Conservation (phyloP, 495 filamentous ascomycete species). For the Penicillium cosmopolitanum region DNA sequence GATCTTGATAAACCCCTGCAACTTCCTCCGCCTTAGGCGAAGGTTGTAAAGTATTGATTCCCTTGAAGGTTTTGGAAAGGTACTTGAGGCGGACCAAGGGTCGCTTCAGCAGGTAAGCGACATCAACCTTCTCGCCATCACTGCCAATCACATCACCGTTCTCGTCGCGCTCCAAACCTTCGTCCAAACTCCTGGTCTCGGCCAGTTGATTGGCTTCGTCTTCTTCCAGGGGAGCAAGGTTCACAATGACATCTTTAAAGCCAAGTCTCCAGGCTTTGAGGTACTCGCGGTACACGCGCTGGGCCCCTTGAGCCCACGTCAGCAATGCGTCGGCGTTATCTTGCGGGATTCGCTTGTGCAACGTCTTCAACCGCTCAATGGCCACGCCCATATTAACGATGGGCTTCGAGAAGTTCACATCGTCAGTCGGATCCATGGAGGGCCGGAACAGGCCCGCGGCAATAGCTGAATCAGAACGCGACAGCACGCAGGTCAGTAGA, state of each 20-base stretch:
- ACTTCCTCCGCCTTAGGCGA: constrained; percentile 61
- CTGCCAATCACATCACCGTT: constrained; percentile 76
- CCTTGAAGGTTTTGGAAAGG: constrained; percentile 81
- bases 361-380: constrained; percentile 77
- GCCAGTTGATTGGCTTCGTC: constrained; percentile 46
- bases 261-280: constrained; percentile 89
- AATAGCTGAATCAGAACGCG: constrained; percentile 65
- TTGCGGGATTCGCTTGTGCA: constrained; percentile 79
- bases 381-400: constrained; percentile 95
- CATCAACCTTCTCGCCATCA: constrained; percentile 89
- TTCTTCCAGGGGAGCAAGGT: constrained; percentile 74
- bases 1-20: constrained; percentile 63
- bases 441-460: constrained; percentile 70
- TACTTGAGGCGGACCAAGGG: constrained; percentile 89
- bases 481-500: constrained; percentile 81
- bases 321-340: constrained; percentile 69
- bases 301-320: constrained; percentile 76
- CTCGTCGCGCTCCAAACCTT: constrained; percentile 74
- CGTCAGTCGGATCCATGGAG: constrained; percentile 53
- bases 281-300: constrained; percentile 83
- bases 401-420: constrained; percentile 74
- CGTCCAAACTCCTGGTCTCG: constrained; percentile 61
- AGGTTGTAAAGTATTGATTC: constrained; percentile 58
- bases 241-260: constrained; percentile 94
- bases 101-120: constrained; percentile 88